phyloP scores from a whole-genome alignment of 1,139 yeast species.

The Taiozyma sp. region DNA sequence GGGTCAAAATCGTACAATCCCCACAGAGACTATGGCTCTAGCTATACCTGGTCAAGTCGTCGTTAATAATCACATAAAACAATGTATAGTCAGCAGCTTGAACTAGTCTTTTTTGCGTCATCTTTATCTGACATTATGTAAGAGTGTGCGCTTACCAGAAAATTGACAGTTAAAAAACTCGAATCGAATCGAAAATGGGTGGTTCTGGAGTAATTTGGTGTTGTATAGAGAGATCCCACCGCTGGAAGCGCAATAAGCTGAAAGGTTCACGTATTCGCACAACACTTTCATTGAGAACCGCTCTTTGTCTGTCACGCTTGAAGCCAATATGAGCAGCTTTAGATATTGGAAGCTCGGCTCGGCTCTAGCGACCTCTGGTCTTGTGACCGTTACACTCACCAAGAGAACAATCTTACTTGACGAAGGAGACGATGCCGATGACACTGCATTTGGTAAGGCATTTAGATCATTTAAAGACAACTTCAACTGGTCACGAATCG shows the following conservation, averaged over 20 bases:
- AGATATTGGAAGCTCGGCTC: conserved; percentile 8
- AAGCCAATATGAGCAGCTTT: not conserved
- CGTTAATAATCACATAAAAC: not conserved
- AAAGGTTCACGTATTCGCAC: too few species aligned
- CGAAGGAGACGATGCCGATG: conserved; percentile 1
- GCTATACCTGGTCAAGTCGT: not conserved
- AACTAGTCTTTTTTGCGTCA: not conserved
- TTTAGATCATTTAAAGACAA: conserved; percentile 6
- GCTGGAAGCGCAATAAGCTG: not conserved
- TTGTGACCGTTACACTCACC: conserved; percentile 6
- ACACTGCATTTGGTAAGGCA: not conserved
- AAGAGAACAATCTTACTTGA: conserved; percentile 9
- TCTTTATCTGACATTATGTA: not conserved
- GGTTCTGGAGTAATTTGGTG: not conserved
- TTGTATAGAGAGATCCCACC: not conserved
- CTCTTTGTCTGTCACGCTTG: not conserved
- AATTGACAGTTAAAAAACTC: not conserved
- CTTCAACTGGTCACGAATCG: conserved; percentile 9
- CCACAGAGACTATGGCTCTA: not conserved
- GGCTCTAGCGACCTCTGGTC: conserved; percentile 8
- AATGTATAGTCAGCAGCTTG: not conserved
- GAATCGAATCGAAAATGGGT: not conserved
- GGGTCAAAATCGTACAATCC: not conserved
- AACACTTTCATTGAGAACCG: not conserved
- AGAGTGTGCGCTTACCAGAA: not conserved